These are phyloP conservation scores for Lablab purpureus DNA, from an alignment of 306 rosid species.

Conservation along the genomic window DNA sequence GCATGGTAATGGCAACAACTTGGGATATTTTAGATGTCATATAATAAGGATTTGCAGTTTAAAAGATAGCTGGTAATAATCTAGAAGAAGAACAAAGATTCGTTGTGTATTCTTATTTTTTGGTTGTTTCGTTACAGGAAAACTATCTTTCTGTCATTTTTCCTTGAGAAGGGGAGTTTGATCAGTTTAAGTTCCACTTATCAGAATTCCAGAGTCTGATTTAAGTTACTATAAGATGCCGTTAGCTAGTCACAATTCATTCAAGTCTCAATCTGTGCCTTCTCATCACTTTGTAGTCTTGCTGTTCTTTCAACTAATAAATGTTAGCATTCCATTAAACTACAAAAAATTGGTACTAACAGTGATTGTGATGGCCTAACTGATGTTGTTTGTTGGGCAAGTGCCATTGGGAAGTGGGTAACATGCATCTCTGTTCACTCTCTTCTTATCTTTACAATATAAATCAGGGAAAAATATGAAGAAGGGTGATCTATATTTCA, in stretches of 20 bases:
- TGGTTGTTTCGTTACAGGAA: constrained; percentile 2
- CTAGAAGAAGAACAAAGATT: constrained; percentile 9
- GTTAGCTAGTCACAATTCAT: constrained; percentile 46
- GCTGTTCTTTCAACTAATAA: constrained; percentile 34
- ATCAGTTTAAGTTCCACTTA: not conserved
- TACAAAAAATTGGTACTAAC: constrained; percentile 4
- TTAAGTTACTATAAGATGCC: constrained; percentile 17
- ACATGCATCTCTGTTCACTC: constrained; percentile 30
- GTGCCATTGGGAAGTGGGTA: constrained; percentile 47
- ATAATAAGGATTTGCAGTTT: not conserved
- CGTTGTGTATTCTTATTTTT: not conserved
- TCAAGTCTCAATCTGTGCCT: constrained; percentile 21
- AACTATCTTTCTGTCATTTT: not conserved
- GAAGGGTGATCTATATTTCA: too few relatives aligned
- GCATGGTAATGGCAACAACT: not conserved
- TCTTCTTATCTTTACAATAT: not conserved
- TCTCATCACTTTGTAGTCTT: not conserved
- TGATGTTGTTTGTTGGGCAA: constrained; percentile 19
- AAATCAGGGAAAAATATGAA: too few relatives aligned
- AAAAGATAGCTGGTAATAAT: not conserved
- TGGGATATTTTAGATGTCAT: not conserved
- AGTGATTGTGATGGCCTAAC: constrained; percentile 49
- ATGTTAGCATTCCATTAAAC: constrained; percentile 32
- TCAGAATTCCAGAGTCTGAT: constrained; percentile 18
- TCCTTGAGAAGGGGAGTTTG: not conserved